A percentile compares a stretch with the other conserved stretches of the same genome.
Evolutionary conservation across 129 eudicot genomes (phyloP).

Genomic region (Mikania micrantha): DNA sequence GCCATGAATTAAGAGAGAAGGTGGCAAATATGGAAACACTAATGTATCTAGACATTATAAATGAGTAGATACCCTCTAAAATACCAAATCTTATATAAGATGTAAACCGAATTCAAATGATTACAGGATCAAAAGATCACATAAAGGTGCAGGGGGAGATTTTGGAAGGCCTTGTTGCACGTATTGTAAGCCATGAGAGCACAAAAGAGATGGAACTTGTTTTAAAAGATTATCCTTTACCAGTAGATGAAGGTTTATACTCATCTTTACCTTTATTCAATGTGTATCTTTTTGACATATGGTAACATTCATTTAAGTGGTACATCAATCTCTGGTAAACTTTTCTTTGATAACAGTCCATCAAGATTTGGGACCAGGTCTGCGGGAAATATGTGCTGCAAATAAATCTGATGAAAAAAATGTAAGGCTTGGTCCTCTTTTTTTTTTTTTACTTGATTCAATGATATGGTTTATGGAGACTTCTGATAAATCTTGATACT

Average conservation of each 20-base stretch:
- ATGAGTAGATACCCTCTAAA: background rate
- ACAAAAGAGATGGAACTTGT: conserved; percentile 72
- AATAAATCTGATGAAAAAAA: conserved; percentile 90
- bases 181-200: conserved; percentile 83
- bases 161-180: conserved; percentile 94
- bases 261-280: background rate
- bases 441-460: background rate
- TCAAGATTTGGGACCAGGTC: conserved; percentile 60
- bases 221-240: conserved; percentile 55
- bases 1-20: background rate
- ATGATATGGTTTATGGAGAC: background rate
- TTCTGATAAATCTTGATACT: conserved; percentile 5
- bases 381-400: conserved; percentile 89
- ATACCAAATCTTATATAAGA: background rate
- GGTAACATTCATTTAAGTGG: background rate
- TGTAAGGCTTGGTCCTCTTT: conserved; percentile 26
- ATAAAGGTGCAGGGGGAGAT: conserved; percentile 90
- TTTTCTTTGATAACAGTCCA: conserved; percentile 32
- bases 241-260: conserved; percentile 67
- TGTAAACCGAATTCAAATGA: background rate
- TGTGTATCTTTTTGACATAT: background rate
- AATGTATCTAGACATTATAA: background rate
- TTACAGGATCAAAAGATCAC: conserved; percentile 68
- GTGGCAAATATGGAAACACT: background rate
- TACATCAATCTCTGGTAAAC: background rate